Evolutionary conservation across 176 grass and related monocot genomes (phyloP), one percentile per base, ranked within the genome.

Genomic region (Coix lacrymajobi): DNA sequence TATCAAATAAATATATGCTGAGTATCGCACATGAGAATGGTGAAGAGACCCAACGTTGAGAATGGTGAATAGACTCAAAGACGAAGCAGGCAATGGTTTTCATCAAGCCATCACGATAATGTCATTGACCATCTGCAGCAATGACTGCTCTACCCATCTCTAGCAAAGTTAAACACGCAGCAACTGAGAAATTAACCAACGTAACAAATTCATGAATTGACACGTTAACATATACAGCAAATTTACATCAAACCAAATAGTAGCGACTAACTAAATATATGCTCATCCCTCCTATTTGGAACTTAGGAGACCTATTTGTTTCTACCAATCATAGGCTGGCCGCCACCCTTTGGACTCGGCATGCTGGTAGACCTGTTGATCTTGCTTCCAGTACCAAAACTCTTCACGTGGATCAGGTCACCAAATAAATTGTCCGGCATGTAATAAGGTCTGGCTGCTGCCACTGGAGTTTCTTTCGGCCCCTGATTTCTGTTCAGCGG

Each of bases 381-480:
- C 72, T 88, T 93, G 31, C 76, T 87, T 83, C 85, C 89, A 36
- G 62, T 16, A n/a, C 88, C 83, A 24, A 86, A 91, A 82, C 78
- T 96, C 63, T 93, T 99, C 20, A 92, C 77, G 60, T 99, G 89
- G 22, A 99, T 89, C 89, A 99, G 58, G 94, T 99, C 97, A 43
- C 91, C 97, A 58, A 99, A 99, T 30, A 99, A 73, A 74, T 80
- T 92, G 82, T 99, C 89, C 5, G 93, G 97, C 89, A 96, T 95
- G 85, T 96, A 93, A 56, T 99, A 99, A 17, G 97, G 93, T 85
- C 90, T 98, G 9, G 80, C 33, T 36, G 73, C 44, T 0, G 70
- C 36, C 0, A 69, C 75, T 62, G 79, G 68, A 69, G 73, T 29
- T 68, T 90, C 75, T 80, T 83, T 83, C 34, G 84, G 26, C 22